phyloP scores from a whole-genome alignment of 2,329 filamentous ascomycete species.

The Exophiala sideris region DNA sequence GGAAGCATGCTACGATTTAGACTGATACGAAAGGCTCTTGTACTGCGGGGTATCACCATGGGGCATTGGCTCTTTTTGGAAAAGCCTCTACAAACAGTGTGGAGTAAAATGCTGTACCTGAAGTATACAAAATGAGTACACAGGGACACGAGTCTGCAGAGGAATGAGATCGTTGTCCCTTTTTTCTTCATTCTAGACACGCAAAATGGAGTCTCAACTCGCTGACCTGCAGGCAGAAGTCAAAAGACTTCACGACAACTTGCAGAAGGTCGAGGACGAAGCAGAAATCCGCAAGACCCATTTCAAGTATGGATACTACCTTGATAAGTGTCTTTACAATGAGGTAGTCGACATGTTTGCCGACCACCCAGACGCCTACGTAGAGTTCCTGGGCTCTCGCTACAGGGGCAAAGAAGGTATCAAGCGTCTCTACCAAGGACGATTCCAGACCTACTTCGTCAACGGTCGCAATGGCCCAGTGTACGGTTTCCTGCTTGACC shows the following conservation, averaged over 20 bases:
- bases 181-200: neutral
- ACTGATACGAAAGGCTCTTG: too few relatives aligned
- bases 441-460: constrained; percentile 52
- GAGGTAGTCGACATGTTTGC: constrained; percentile 53
- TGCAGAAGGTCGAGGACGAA: constrained; percentile 40
- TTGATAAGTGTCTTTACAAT: constrained; percentile 58
- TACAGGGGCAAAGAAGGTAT: constrained; percentile 53
- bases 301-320: constrained; percentile 58
- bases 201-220: constrained; percentile 18
- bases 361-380: constrained; percentile 52
- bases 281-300: constrained; percentile 55
- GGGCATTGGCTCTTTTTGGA: constrained; percentile 21
- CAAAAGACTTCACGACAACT: constrained; percentile 15
- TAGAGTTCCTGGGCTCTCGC: constrained; percentile 55
- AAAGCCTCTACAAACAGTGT: neutral
- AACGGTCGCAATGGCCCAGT: constrained; percentile 55
- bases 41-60: constrained; percentile 2
- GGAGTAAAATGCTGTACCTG: neutral
- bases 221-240: constrained; percentile 20
- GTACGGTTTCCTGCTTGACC: constrained; percentile 55
- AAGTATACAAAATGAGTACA: constrained; percentile 1
- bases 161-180: neutral
- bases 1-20: too few relatives aligned
- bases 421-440: constrained; percentile 51
- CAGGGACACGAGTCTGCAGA: neutral